Conservation (phyloP, 2,329 filamentous ascomycete genomes). For the Verticillium klebahnii region DNA sequence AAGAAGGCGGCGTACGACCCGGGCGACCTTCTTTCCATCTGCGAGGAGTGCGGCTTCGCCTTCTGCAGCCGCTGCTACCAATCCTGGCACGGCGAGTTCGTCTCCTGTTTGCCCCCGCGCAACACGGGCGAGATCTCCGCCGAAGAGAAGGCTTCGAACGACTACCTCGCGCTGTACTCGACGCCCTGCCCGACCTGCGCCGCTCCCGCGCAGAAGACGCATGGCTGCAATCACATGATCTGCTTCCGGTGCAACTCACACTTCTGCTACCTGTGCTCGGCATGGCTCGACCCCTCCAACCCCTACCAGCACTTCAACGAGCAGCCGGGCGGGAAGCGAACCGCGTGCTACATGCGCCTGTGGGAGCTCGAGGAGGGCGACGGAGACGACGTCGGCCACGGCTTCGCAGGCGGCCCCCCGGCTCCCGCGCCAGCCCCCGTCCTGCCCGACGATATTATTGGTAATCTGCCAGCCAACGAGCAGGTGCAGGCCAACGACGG, state of each 20-base stretch:
- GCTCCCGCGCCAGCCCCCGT: neutral
- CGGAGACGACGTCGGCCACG: constrained; percentile 46
- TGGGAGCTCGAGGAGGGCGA: constrained; percentile 90
- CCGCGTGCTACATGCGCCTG: constrained; percentile 74
- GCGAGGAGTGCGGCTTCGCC: constrained; percentile 82
- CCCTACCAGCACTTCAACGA: constrained; percentile 89
- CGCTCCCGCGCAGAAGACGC: constrained; percentile 80
- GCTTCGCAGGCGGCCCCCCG: constrained; percentile 33
- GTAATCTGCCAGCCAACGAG: constrained; percentile 22
- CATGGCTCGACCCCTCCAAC: constrained; percentile 77
- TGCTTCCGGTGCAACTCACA: constrained; percentile 87
- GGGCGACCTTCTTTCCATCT: constrained; percentile 72
- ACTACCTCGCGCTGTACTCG: constrained; percentile 77
- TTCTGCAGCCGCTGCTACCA: constrained; percentile 70
- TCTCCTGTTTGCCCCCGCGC: constrained; percentile 62
- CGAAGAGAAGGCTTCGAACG: constrained; percentile 81
- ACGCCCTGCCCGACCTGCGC: constrained; percentile 86
- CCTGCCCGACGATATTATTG: constrained; percentile 9
- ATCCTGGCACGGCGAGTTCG: constrained; percentile 91
- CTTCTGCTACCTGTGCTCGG: constrained; percentile 90
- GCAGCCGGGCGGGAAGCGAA: constrained; percentile 42
- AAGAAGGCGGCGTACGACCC: constrained; percentile 27
- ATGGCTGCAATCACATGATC: constrained; percentile 96
- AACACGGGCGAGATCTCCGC: constrained; percentile 67
- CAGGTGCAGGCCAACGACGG: constrained; percentile 15